Evolutionary conservation across 108 stramenopile species (phyloP), one percentile per base, ranked within the genome.

Genomic region (Nannochloropsis salina): DNA sequence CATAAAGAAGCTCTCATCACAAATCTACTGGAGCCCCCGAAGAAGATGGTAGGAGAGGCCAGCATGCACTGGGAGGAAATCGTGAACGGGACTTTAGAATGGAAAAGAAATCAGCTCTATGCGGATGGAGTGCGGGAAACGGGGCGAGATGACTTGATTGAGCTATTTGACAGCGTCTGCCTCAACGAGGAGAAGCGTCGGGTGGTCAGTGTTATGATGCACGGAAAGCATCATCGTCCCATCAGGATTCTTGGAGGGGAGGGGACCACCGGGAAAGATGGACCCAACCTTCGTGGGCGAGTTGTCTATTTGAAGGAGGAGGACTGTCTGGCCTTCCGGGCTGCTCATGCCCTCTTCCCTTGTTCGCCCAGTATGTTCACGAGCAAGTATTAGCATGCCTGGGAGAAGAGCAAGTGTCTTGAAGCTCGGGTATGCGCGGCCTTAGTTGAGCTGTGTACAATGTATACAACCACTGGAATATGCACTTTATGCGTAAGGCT

Each of bases 11-110:
- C 83, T 20, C 80, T 84, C 41, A 82, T 87, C 20, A 80, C 80
- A 9, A 87, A 84, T 15, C 83, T 80, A 44, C 44, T 87, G 1
- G 87, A 87, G 81, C 82, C 87, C 5, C 87, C 83, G 10, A 87
- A 84, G 80, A 87, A 74, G 79, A 43, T 84, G 43, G 84, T 79
- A 42, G 84, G 41, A 18, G 83, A 87, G 83, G 83, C 80, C 40
- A 44, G 82, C 42, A 44, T 22, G 41, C 79, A 83, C 8, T 84
- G 15, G 18, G 61, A 43, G 80, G 87, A 87, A 80, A 83, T 86
- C 11, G n/a, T 21, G 40, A 84, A 41, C 11, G 20, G 20, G n/a
- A 74, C 61, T 15, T n/a, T 15, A 8, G 61, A 74, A n/a, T 74
- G 61, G 61, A 74, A 8, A 74, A 4, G 61, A n/a, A 74, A 74